These are phyloP conservation scores for Drosera capensis DNA, from an alignment of 148 eudicot genomes.

Conservation along the genomic window DNA sequence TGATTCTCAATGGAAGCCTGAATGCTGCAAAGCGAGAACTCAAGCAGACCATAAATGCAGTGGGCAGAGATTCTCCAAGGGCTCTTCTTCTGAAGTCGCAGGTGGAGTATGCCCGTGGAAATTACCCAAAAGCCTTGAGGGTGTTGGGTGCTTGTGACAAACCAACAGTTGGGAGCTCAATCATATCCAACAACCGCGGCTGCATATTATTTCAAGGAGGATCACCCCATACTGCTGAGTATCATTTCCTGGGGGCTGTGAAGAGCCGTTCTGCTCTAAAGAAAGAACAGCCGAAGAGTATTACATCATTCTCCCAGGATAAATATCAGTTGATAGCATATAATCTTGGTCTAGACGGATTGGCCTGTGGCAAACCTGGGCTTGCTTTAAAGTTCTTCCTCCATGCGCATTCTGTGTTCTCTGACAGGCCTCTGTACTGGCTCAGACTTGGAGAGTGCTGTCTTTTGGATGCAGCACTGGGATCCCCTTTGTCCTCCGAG, in stretches of 20 bases:
- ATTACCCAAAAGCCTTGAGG: slow-evolving; percentile 69
- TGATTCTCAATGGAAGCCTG: slow-evolving; percentile 62
- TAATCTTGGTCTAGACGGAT: slow-evolving; percentile 68
- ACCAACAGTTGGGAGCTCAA: slow-evolving; percentile 40
- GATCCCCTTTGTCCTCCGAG: slow-evolving; percentile 23
- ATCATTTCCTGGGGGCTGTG: slow-evolving; percentile 71
- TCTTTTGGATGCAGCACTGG: slow-evolving; percentile 57
- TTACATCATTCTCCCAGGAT: slow-evolving; percentile 54
- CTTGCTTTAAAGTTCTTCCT: slow-evolving; percentile 71
- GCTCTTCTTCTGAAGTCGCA: slow-evolving; percentile 82
- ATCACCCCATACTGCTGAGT: slow-evolving; percentile 52
- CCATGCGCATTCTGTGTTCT: slow-evolving; percentile 49
- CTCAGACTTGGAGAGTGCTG: slow-evolving; percentile 87
- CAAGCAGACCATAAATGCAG: slow-evolving; percentile 69
- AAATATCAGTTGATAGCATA: slow-evolving; percentile 57
- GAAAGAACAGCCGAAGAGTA: slow-evolving; percentile 64
- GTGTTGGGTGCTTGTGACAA: slow-evolving; percentile 75
- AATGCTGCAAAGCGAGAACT: slow-evolving; percentile 95
- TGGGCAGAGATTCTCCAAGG: slow-evolving; percentile 69
- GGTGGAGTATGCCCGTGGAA: slow-evolving; percentile 83
- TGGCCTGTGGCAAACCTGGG: slow-evolving; percentile 79
- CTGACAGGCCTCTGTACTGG: slow-evolving; percentile 70
- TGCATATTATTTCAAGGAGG: slow-evolving; percentile 76
- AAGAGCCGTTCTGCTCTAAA: slow-evolving; percentile 32
- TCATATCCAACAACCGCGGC: slow-evolving; percentile 73